Evolutionary conservation across 2,329 filamentous ascomycete genomes (phyloP), one percentile per base, ranked within the genome.

Genomic region (Paramyrothecium sp.): DNA sequence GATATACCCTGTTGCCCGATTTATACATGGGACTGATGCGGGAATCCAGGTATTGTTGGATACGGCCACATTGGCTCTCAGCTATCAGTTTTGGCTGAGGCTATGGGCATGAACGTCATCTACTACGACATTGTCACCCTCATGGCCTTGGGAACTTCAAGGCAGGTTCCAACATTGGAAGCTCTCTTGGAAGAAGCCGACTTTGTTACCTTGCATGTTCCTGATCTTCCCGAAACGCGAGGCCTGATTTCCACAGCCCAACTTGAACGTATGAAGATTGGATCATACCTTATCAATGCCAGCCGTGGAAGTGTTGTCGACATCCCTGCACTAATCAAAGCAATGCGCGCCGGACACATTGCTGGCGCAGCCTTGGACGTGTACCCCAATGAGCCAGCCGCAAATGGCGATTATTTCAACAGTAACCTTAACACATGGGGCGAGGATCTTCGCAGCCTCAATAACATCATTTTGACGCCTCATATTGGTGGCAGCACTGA

Each of bases 31-130:
- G 20, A 41, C 17, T 34, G 51, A 41, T 22, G 20, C 3, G 3
- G 30, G 17, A 3, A 10, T 54, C 16, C 54, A 88, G 86, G 91
- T 61, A 98, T 99, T 68, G 87, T 99, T 63, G 95, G 95, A 30
- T 99, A 99, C 70, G 95, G 95, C 60, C 95, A 99, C 72, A 98
- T 99, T 71, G 95, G 95, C 61, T 93, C 92, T 54, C 95, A 99
- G 75, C 80, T 99, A 62, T 98, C 93, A 1, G 95, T 99, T 47
- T 81, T 99, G 61, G 93, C 95, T 26, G 95, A 99, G 76, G 88
- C 94, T 22, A 97, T 99, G 92, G 95, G 95, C 53, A 97, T 99
- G 94, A 88, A 84, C 17, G 95, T 99, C 68, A 93, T 98, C 67
- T 99, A 97, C 81, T 98, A 96, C 75, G 95, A 99, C 74, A 88